These are phyloP conservation scores for Chalciporus chontae DNA, from an alignment of 768 basidiomycete species.

Conservation along the genomic window DNA sequence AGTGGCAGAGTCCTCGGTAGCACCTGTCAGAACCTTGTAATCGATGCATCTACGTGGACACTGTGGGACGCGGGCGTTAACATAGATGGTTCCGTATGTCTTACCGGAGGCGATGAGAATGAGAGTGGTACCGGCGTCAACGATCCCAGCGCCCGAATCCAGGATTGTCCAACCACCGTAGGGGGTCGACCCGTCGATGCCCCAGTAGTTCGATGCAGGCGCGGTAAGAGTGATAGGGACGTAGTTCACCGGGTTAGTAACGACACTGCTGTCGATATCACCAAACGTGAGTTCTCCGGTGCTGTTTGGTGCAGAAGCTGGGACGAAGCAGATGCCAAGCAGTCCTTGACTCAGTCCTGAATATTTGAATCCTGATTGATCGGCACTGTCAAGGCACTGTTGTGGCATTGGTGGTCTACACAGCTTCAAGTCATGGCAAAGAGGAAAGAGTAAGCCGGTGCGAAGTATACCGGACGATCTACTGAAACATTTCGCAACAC, in stretches of 20 bases:
- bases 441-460: too few relatives aligned
- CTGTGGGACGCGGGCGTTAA: neutral
- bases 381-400: too few relatives aligned
- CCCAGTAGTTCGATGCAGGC: slow-evolving; percentile 26
- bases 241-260: slow-evolving; percentile 16
- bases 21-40: slow-evolving; percentile 7
- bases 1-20: slow-evolving; percentile 15
- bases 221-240: slow-evolving; percentile 18
- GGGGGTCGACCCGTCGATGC: slow-evolving; percentile 22
- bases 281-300: slow-evolving; percentile 27
- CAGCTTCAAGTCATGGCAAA: too few relatives aligned
- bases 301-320: slow-evolving; percentile 14
- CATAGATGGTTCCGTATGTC: neutral
- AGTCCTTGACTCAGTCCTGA: too few relatives aligned
- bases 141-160: slow-evolving; percentile 21
- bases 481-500: too few relatives aligned
- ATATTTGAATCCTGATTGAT: too few relatives aligned
- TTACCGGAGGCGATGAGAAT: slow-evolving; percentile 16
- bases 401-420: too few relatives aligned
- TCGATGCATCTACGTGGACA: slow-evolving; percentile 8
- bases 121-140: slow-evolving; percentile 30
- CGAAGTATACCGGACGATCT: too few relatives aligned
- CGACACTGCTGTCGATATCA: slow-evolving; percentile 12
- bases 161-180: slow-evolving; percentile 19
- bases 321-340: slow-evolving; percentile 31